Evolutionary conservation across 2,329 filamentous ascomycete species (phyloP), one percentile per base, ranked within the genome.

Genomic region (Chalaropsis ovoidea): DNA sequence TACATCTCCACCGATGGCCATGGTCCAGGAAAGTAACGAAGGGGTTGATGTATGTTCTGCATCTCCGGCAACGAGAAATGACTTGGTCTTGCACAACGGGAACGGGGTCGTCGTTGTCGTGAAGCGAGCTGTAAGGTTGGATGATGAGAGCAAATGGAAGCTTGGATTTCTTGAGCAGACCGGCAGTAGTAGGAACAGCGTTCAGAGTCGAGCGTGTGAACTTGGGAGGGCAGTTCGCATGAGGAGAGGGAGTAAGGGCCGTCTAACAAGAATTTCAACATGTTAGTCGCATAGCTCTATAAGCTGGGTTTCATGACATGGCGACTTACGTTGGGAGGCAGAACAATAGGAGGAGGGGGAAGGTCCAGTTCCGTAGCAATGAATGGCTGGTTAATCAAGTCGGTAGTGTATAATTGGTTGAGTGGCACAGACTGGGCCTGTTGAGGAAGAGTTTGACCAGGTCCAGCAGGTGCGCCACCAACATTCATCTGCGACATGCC

Each of bases 1-100:
- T 99, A 79, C 94, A 99, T 73, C 93, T 87, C 94, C 94, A 99
- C 73, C 94, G 85, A 77, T 99, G 94, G 60, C 94, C 94, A 73
- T 97, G 90, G 72, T 99, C 94, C 68, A 99, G 79, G 78, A 99
- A 99, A 60, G 90, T 90, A 67, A 95, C 94, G 71, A 93, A 99
- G 13, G 94, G 92, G 75, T 97, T 97, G 80, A 97, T 97, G 75
- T 97, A 97, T 65, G 93, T 94, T 71, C 94, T 83, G 77, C 94
- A 99, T 77, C 94, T 87, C 75, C 94, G 85, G 80, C 94, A 99
- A 72, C 94, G 87, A 66, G 93, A 95, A 74, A 99, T 99, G 69
- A 97, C 89, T 77, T 97, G 94, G 75, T 99, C 94, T 73, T 95
- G 89, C 35, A 97, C 89, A 61, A 99, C 85, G 6, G 93, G 94